Base-by-base conservation (phyloP, 1,284 basidiomycete species). In the Inonotus hispidus region DNA sequence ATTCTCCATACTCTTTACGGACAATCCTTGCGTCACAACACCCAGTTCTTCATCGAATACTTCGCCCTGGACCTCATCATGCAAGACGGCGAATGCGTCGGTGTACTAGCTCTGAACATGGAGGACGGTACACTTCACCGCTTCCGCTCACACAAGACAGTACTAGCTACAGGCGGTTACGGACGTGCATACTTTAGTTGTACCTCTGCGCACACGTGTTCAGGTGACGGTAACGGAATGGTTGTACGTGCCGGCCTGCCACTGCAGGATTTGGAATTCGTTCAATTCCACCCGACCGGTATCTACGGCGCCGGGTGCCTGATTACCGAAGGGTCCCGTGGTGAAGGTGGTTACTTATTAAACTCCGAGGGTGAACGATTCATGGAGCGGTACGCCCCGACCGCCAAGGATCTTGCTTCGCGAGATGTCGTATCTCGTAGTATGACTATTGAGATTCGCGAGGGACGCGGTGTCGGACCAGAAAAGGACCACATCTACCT, bases 31-130 rank as follows among this genome's bases (percentile, higher is more conserved):
- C 90, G 95, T 66, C 97, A 99, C 83, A 91, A 99, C 82, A 99
- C 97, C 74, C 97, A 98, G 78, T 99, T 98, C 79, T 99, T 99
- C 82, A 98, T 99, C 76, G 97, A 99, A 77, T 99, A 95, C 79
- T 99, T 99, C 75, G 97, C 96, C 19, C 85, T 96, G 65, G 96
- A 99, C 75, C 80, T 99, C 64, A 95, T 99, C 75, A 98, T 99
- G 97, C 85, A 98, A 74, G 94, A 93, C 68, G 97, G 95, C 71
- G 93, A 98, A 77, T 99, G 97, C 79, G 96, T 99, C 64, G 97
- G 97, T 81, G 96, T 99, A 60, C 93, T 98, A 69, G 97, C 97
- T 10, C 82, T 98, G 68, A 99, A 98, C 82, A 95, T 98, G 92
- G 97, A 99, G 79, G 97, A 99, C 71, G 97, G 97, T 64, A 99